Conservation (phyloP, 2,329 filamentous ascomycete genomes). For the Penicillium occitanis region DNA sequence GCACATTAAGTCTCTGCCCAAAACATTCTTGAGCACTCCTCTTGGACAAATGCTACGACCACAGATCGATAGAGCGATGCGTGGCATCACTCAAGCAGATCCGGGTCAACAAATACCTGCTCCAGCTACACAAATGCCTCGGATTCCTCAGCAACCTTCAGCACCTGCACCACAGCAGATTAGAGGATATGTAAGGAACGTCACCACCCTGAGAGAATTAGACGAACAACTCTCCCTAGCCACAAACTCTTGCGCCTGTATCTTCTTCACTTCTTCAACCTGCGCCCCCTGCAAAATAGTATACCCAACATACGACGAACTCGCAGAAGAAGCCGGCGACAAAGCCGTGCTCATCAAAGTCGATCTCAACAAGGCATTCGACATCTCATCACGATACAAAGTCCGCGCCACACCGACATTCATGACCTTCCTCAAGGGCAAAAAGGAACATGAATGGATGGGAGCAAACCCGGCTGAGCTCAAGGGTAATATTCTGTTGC, state of each 20-base stretch:
- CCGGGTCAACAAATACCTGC: constrained; percentile 38
- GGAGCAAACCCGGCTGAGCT: constrained; percentile 71
- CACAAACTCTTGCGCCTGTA: constrained; percentile 67
- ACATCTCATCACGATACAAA: constrained; percentile 63
- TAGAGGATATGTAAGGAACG: constrained; percentile 58
- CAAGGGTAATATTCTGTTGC: constrained; percentile 67
- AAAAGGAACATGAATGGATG: constrained; percentile 75
- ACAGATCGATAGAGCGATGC: constrained; percentile 66
- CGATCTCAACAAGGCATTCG: constrained; percentile 68
- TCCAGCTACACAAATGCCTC: constrained; percentile 21
- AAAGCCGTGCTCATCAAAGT: constrained; percentile 77
- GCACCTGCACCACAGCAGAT: not conserved
- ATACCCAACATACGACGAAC: constrained; percentile 77
- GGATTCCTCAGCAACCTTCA: constrained; percentile 9
- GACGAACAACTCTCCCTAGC: constrained; percentile 61
- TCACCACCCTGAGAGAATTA: constrained; percentile 60
- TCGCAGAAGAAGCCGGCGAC: constrained; percentile 70
- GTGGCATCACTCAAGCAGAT: constrained; percentile 59
- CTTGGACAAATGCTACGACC: constrained; percentile 86
- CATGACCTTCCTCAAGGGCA: constrained; percentile 74
- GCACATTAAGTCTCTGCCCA: constrained; percentile 80
- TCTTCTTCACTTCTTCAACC: constrained; percentile 90
- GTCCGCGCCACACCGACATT: constrained; percentile 84
- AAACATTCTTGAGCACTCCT: constrained; percentile 79
- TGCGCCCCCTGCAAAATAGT: constrained; percentile 81